Base-by-base conservation (phyloP, 2,329 filamentous ascomycete genomes). In the Colletotrichum sp. region DNA sequence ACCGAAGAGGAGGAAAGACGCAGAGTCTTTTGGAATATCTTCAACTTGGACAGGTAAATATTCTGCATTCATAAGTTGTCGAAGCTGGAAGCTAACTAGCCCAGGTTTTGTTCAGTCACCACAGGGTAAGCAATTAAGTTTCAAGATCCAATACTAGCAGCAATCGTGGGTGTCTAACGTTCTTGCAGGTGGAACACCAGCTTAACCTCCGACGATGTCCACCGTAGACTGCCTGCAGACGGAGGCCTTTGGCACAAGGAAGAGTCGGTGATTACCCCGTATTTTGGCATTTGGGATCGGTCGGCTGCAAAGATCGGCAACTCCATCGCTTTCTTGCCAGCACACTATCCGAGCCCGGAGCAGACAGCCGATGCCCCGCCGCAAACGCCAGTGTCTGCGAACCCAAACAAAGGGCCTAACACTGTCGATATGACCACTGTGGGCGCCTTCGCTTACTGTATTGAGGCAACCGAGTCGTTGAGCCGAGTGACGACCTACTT, bases 391-490 rank as follows among this genome's bases (percentile, higher is more conserved):
- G 34, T 71, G 16, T 57, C 60, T 8, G 36, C 60, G 5, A 61
- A 57, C 19, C 68, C 75, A 6, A 34, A 57, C 5, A 70, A 64
- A 3, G 77, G 75, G 2, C 70, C 67, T 1, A 77, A 75, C 36
- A 72, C 76, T 0, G 79, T 82, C 1, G 79, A 82, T 28, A 82
- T 85, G 71, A 84, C 86, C 8, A 84, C 84, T 0, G 80, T 88
- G 1, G 87, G 87, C 0, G 86, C 86, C 0, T 88, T 88, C 74
- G 86, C 87, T 1, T 88, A 88, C 63, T 84, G 85, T 11, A 84
- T 89, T 12, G 87, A 89, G 72, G 86, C 87, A 0, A 87, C 86
- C 0, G 87, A 89, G 75, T 87, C 84, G 0, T 78, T 89, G 6
- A 88, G 85, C 61, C 83, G 84, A 0, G 85, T 88, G 1, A 88